Percentiles rank a stretch among this genome's conserved stretches.
phyloP scores from a whole-genome alignment of 352 stramenopile genomes.

The Phytopythium oedochilum region DNA sequence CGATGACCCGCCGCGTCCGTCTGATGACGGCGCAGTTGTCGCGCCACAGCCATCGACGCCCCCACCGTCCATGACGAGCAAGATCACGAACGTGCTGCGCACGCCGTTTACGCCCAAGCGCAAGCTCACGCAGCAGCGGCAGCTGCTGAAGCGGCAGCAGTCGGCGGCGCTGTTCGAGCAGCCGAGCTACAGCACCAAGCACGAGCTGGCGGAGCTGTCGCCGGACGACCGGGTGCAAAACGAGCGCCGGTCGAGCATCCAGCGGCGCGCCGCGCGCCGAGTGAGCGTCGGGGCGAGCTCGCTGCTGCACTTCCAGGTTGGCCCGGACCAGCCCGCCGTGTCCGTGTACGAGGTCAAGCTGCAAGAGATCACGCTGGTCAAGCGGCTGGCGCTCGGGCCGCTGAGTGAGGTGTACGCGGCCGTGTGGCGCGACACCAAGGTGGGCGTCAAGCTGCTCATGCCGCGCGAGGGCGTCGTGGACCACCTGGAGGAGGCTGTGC shows the following conservation, averaged over 20 bases:
- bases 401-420: slow-evolving; percentile 75
- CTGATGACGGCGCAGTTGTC: neutral
- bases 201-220: slow-evolving; percentile 49
- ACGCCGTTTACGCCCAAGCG: neutral
- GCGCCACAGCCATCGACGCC: neutral
- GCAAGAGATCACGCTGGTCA: slow-evolving; percentile 67
- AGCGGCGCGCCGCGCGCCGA: slow-evolving; percentile 47
- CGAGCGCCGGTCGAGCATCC: slow-evolving; percentile 51
- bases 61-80: neutral
- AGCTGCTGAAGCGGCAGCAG: slow-evolving; percentile 8
- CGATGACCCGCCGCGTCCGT: too few relatives aligned
- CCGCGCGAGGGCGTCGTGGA: slow-evolving; percentile 64
- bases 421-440: slow-evolving; percentile 70
- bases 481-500: slow-evolving; percentile 62
- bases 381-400: slow-evolving; percentile 61
- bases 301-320: slow-evolving; percentile 61
- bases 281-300: slow-evolving; percentile 58
- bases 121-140: slow-evolving; percentile 2
- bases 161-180: slow-evolving; percentile 44
- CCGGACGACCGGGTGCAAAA: slow-evolving; percentile 52
- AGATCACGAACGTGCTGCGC: neutral
- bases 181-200: slow-evolving; percentile 50
- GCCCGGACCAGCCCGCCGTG: slow-evolving; percentile 58
- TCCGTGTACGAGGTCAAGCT: slow-evolving; percentile 81
- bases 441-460: slow-evolving; percentile 77